Percentiles rank a stretch among this genome's conserved stretches.
Conservation (phyloP, 257 asterid species). For the Solanum pimpinellifolium region DNA sequence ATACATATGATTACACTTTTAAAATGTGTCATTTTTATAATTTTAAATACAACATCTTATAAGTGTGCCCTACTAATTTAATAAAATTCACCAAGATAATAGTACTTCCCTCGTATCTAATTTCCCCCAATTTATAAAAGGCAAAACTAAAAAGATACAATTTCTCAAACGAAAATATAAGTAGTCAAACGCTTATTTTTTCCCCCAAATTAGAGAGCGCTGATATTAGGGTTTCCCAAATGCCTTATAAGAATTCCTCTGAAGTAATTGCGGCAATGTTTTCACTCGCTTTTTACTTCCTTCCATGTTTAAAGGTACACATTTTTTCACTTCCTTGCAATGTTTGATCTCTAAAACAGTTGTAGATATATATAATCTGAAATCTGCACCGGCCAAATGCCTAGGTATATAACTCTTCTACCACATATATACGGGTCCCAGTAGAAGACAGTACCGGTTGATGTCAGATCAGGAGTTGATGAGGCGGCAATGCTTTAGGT, state of each 20-base stretch:
- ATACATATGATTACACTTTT: background rate
- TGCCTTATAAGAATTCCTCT: background rate
- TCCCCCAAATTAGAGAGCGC: too few species aligned
- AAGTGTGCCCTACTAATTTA: background rate
- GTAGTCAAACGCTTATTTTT: too few species aligned
- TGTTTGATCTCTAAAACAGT: background rate
- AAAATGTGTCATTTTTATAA: background rate
- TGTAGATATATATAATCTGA: too few species aligned
- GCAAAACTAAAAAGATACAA: too few species aligned
- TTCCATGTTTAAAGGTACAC: background rate
- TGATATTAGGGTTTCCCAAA: background rate
- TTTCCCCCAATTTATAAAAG: background rate
- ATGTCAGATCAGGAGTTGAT: constrained; percentile 73
- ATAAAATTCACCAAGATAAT: background rate
- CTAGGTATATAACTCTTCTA: too few species aligned
- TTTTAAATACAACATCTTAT: background rate
- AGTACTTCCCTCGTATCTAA: background rate
- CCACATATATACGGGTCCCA: background rate
- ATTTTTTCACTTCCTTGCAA: background rate
- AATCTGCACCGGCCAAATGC: too few species aligned
- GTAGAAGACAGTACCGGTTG: constrained; percentile 41
- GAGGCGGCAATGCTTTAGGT: constrained; percentile 64
- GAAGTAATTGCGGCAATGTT: too few species aligned
- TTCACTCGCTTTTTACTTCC: too few species aligned
- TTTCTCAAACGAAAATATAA: background rate